phyloP scores from a whole-genome alignment of 345 rosid species.

The Pistacia atlantica region DNA sequence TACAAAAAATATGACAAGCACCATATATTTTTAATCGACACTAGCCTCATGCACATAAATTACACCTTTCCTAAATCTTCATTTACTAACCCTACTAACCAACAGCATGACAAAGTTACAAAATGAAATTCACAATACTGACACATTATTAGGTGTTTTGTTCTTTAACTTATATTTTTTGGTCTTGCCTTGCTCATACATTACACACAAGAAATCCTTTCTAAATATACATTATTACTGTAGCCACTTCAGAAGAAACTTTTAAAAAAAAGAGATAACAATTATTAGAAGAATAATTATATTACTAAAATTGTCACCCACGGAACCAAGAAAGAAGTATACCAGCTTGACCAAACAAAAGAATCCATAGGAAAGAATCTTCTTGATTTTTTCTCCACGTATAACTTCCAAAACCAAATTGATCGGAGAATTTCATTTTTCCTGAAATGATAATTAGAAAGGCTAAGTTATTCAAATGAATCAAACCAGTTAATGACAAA shows the following conservation, averaged over 20 bases:
- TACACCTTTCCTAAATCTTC: not conserved
- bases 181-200: not conserved
- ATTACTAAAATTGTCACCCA: not conserved
- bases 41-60: not conserved
- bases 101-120: not conserved
- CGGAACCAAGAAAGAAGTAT: conserved; percentile 1
- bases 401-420: conserved; percentile 29
- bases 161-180: not conserved
- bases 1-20: not conserved
- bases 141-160: too few species aligned
- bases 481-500: not conserved
- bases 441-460: conserved; percentile 36
- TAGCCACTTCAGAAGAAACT: not conserved
- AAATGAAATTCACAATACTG: not conserved
- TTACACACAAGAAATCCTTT: not conserved
- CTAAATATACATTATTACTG: not conserved
- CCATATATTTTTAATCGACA: not conserved
- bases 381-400: conserved; percentile 22
- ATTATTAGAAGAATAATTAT: not conserved
- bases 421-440: conserved; percentile 26
- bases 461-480: not conserved
- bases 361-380: conserved; percentile 47
- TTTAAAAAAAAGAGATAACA: not conserved
- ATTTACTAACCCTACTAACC: not conserved
- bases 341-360: conserved; percentile 67